These are phyloP conservation scores for Rhizopogon salebrosus DNA, from an alignment of 768 basidiomycete species.

Conservation along the genomic window DNA sequence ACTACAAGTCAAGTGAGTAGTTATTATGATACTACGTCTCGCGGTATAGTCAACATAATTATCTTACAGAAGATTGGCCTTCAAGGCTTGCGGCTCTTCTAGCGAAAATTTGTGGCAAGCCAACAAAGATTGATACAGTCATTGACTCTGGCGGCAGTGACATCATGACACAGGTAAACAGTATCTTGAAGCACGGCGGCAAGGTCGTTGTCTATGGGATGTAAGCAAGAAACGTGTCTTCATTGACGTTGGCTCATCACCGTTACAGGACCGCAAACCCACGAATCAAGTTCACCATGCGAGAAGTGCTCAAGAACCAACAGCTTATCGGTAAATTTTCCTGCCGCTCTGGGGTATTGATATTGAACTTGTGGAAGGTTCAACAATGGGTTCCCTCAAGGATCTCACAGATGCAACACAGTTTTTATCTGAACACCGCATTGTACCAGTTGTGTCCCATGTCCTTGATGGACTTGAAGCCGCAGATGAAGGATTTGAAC, in stretches of 20 bases:
- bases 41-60: no score
- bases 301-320: slow-evolving; percentile 69
- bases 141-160: slow-evolving; percentile 70
- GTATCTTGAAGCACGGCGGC: slow-evolving; percentile 52
- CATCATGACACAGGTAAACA: slow-evolving; percentile 46
- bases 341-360: not conserved
- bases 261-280: slow-evolving; percentile 54
- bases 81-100: slow-evolving; percentile 40
- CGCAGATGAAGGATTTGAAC: slow-evolving; percentile 66
- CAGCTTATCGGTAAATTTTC: slow-evolving; percentile 58
- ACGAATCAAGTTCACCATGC: slow-evolving; percentile 66
- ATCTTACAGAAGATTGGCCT: slow-evolving; percentile 54
- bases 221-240: slow-evolving; percentile 29
- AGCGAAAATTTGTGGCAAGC: slow-evolving; percentile 24
- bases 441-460: slow-evolving; percentile 66
- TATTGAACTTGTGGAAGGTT: slow-evolving; percentile 29
- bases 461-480: slow-evolving; percentile 62
- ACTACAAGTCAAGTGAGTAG: no score
- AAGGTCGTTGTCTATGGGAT: slow-evolving; percentile 64
- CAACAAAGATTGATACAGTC: slow-evolving; percentile 46
- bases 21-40: no score
- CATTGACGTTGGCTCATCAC: not conserved
- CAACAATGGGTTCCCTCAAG: slow-evolving; percentile 78
- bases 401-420: slow-evolving; percentile 69
- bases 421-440: slow-evolving; percentile 61